Base-by-base conservation (phyloP, 148 eudicot genomes). In the Persicaria maculosa region DNA sequence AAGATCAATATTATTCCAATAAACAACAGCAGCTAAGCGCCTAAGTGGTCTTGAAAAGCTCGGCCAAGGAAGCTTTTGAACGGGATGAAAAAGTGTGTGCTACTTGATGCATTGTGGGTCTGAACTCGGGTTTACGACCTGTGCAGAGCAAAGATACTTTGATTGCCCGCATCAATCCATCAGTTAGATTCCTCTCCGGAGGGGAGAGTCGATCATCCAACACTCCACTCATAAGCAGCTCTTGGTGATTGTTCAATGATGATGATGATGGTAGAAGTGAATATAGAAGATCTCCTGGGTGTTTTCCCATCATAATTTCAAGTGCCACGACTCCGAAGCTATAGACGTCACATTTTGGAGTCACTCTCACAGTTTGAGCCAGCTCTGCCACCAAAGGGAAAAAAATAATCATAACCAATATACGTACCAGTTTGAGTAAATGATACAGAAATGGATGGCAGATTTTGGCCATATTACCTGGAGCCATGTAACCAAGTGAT, bases 251-350 rank as follows among this genome's bases (percentile, higher is more conserved):
- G 65, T 16, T 59, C 15, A 67, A 71, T 12, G 55, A 36, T 1
- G 75, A 31, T 19, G 74, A 17, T 9, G 80, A 50, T 46, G 78
- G 68, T 47, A 81, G 77, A 46, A 85, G 61, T 47, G 87, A 74
- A 43, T 84, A 58, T 55, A 90, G 68, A 53, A 90, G 76, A 22
- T 92, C 95, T 67, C 91, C 87, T 1, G 97, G 95, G 75, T 88
- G 97, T 59, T 65, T 85, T 71, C 93, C 95, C 91, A 90, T 85
- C 87, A 90, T 78, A 70, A 90, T 84, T 78, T 92, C 95, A 74
- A 88, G 50, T 22, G 88, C 91, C 71, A 92, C 86, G 19, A 90
- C 89, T 50, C 97, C 97, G 36, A 81, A 90, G 82, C 97, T 92
- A 74, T 88, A 92, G 31, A 86, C 93, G 78, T 92, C 97, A 19